phyloP scores from a whole-genome alignment of 1,139 yeast genomes.

The Ashbya aceris region DNA sequence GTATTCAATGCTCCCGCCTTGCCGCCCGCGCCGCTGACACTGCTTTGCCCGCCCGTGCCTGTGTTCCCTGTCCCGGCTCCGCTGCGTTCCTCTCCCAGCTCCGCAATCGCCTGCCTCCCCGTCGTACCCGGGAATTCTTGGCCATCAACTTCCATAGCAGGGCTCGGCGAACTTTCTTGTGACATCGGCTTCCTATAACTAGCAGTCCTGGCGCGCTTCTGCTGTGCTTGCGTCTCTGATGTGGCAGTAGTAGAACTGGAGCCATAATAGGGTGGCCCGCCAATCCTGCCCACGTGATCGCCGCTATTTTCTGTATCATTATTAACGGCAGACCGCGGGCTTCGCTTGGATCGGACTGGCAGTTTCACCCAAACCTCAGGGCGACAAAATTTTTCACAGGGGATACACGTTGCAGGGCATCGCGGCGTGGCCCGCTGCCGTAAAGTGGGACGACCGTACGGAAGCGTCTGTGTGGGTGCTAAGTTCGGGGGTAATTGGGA shows the following conservation, averaged over 20 bases:
- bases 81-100: not conserved
- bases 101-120: not conserved
- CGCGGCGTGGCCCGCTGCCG: not conserved
- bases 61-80: not conserved
- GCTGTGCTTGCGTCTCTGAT: not conserved
- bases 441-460: not conserved
- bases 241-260: not conserved
- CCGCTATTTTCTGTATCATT: not conserved
- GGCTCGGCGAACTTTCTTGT: too few relatives aligned
- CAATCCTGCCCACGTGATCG: not conserved
- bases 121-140: not conserved
- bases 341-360: not conserved
- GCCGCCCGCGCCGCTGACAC: not conserved
- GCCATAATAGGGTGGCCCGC: not conserved
- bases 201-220: too few relatives aligned
- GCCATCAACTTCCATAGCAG: too few relatives aligned
- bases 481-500: not conserved
- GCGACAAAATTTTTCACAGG: not conserved
- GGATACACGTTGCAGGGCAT: not conserved
- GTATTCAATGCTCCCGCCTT: slow-evolving; percentile 1
- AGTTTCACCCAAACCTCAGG: not conserved
- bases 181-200: too few relatives aligned
- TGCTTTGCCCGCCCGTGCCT: not conserved
- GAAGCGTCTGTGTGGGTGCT: not conserved
- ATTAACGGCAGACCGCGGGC: not conserved